phyloP scores from a whole-genome alignment of 2,329 filamentous ascomycete species.

The Ophiostoma novo-ulmi region DNA sequence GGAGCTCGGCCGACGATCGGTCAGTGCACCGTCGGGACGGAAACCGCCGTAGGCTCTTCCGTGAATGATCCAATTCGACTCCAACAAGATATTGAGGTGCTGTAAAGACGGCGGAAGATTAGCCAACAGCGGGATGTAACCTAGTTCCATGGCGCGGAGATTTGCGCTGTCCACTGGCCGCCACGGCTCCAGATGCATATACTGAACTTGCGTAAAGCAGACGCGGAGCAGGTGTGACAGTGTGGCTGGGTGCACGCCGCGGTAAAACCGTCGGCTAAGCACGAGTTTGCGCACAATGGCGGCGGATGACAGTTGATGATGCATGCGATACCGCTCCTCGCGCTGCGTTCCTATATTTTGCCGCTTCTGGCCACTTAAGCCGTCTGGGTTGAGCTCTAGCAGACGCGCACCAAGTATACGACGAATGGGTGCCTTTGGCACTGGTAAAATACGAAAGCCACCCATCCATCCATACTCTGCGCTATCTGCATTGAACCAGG shows the following conservation, averaged over 20 bases:
- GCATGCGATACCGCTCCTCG: neutral
- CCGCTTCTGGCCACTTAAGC: neutral
- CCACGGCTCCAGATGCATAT: neutral
- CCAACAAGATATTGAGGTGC: neutral
- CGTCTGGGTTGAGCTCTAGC: neutral
- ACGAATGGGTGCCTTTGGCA: neutral
- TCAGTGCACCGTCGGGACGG: neutral
- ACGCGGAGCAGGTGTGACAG: neutral
- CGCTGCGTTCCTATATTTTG: neutral
- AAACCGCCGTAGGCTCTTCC: neutral
- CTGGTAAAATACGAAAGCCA: neutral
- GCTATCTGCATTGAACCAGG: no score
- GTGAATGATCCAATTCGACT: neutral
- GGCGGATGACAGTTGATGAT: neutral
- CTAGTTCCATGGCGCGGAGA: neutral
- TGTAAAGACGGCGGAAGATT: neutral
- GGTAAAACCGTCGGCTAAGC: neutral
- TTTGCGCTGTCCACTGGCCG: neutral
- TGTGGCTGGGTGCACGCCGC: neutral
- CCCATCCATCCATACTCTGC: no score
- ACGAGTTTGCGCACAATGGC: neutral
- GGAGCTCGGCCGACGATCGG: neutral
- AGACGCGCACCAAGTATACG: neutral
- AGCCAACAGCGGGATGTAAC: neutral
- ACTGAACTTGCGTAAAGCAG: neutral